Conservation (phyloP, 1,284 basidiomycete genomes). For the Moesziomyces aphidis region DNA sequence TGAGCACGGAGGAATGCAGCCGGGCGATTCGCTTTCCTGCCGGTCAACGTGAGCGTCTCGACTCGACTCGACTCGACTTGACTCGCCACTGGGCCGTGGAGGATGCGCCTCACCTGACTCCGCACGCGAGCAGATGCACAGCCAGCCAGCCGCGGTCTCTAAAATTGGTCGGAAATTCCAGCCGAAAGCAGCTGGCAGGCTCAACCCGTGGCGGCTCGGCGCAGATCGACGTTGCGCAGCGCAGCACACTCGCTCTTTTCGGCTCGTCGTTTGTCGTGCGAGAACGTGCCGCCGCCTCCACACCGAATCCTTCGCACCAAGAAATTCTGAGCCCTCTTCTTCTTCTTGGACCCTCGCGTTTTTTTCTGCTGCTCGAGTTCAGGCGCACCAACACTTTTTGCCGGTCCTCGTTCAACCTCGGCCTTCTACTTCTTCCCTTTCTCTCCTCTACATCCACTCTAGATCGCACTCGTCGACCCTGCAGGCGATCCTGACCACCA, state of each 20-base stretch:
- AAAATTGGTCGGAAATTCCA: neutral
- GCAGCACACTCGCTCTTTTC: neutral
- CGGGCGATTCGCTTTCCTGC: neutral
- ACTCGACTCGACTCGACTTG: too few species aligned
- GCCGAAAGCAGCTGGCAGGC: neutral
- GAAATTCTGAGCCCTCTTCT: constrained; percentile 4
- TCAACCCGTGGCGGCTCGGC: neutral
- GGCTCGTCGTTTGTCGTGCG: constrained; percentile 1
- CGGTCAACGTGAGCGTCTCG: too few species aligned
- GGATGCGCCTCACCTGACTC: neutral
- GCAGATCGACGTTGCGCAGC: neutral
- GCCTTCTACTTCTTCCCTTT: neutral
- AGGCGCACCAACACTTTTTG: neutral
- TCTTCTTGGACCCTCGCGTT: constrained; percentile 2
- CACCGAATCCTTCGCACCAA: neutral
- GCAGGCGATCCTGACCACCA: neutral
- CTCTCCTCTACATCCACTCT: neutral
- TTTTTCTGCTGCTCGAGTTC: neutral
- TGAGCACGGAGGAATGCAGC: neutral
- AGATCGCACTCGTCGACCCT: neutral
- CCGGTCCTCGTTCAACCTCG: neutral
- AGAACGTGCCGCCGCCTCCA: neutral
- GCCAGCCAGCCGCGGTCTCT: neutral
- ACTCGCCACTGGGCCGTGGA: too few species aligned
- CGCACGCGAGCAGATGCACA: too few species aligned